These are phyloP conservation scores for Galerina marginata DNA, from an alignment of 768 basidiomycete genomes.

Conservation along the genomic window DNA sequence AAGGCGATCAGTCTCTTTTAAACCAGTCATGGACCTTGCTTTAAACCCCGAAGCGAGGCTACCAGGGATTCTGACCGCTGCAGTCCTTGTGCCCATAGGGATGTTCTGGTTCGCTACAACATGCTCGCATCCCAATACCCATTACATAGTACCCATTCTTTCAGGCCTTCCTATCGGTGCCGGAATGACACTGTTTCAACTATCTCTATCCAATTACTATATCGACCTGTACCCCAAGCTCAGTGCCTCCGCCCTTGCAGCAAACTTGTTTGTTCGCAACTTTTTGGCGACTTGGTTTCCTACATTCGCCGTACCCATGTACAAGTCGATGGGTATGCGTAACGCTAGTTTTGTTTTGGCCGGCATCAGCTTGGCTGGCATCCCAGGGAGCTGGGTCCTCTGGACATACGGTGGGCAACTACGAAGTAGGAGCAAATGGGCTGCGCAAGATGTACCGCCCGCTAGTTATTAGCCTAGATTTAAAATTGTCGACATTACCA, in stretches of 20 bases:
- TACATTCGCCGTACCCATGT: constrained; percentile 21
- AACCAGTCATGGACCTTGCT: too few relatives aligned
- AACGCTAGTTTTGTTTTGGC: constrained; percentile 17
- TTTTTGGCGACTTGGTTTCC: constrained; percentile 20
- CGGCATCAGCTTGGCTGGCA: constrained; percentile 13
- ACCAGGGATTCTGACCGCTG: constrained; percentile 14
- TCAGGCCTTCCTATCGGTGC: too few relatives aligned
- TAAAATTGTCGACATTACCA: too few relatives aligned
- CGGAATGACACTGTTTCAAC: too few relatives aligned
- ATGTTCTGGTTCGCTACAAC: constrained; percentile 20
- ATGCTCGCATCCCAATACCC: constrained; percentile 5
- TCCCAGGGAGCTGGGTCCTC: constrained; percentile 6
- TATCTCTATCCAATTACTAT: too few relatives aligned
- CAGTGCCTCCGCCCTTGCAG: constrained; percentile 8
- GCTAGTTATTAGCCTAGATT: constrained; percentile 1
- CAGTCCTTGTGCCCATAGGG: constrained; percentile 12
- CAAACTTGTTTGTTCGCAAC: constrained; percentile 17
- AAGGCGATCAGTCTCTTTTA: too few relatives aligned
- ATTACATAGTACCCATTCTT: constrained; percentile 7
- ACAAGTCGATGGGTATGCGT: constrained; percentile 11
- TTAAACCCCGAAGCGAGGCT: constrained; percentile 1
- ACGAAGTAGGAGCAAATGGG: constrained; percentile 14
- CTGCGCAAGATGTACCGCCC: constrained; percentile 12
- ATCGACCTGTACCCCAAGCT: too few relatives aligned
- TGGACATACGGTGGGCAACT: too few relatives aligned